These are phyloP conservation scores for Vanrija sp. DNA, from an alignment of 1,284 basidiomycete genomes.

Conservation along the genomic window DNA sequence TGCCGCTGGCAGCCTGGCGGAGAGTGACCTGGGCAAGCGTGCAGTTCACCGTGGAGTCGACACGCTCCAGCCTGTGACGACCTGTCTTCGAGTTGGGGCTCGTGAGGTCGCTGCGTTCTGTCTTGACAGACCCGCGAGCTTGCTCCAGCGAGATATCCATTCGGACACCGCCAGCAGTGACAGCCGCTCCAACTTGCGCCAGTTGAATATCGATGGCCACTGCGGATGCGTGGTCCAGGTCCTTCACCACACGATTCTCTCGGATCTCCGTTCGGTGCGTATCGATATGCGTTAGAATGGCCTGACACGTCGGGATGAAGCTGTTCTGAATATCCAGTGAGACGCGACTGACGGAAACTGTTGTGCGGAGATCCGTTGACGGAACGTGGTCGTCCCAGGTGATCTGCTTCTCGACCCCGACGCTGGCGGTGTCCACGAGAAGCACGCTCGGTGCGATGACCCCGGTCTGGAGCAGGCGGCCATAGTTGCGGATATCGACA, in stretches of 20 bases:
- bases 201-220: constrained; percentile 21
- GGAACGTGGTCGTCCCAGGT: constrained; percentile 6
- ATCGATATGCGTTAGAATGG: constrained; percentile 11
- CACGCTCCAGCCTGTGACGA: neutral
- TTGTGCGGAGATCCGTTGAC: constrained; percentile 12
- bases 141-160: constrained; percentile 9
- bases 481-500: constrained; percentile 25
- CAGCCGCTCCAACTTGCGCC: constrained; percentile 1
- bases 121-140: constrained; percentile 3
- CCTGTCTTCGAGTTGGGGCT: neutral
- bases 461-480: constrained; percentile 18
- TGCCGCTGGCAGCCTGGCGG: neutral
- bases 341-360: constrained; percentile 19
- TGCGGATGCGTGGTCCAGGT: constrained; percentile 3
- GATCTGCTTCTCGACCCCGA: constrained; percentile 1
- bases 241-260: constrained; percentile 5
- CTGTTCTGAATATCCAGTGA: constrained; percentile 27
- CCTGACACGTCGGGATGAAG: constrained; percentile 15
- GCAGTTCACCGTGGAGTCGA: constrained; percentile 5
- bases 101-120: constrained; percentile 3
- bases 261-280: constrained; percentile 5
- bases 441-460: constrained; percentile 20
- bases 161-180: constrained; percentile 23
- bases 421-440: constrained; percentile 11
- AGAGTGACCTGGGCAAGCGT: neutral